These are phyloP conservation scores for Diaporthe batatas DNA, from an alignment of 2,329 filamentous ascomycete genomes.

Conservation along the genomic window DNA sequence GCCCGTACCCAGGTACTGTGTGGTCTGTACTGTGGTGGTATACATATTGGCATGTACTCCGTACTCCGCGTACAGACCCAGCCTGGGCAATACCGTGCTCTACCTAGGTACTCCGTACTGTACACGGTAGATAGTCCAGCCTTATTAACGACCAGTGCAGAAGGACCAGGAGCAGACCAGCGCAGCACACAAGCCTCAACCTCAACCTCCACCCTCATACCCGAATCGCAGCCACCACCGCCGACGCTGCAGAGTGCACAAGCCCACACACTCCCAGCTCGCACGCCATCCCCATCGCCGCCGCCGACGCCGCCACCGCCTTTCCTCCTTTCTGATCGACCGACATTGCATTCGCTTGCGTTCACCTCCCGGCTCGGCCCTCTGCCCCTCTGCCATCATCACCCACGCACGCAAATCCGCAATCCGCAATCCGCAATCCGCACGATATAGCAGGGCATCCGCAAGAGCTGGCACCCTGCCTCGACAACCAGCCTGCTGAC, in stretches of 20 bases:
- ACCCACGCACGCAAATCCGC: background rate
- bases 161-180: background rate
- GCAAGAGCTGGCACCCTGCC: background rate
- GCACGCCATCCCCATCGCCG: slow-evolving; percentile 21
- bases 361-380: background rate
- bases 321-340: slow-evolving; percentile 26
- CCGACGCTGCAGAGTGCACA: slow-evolving; percentile 19
- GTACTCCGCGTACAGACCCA: background rate
- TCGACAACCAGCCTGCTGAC: background rate
- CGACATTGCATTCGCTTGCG: background rate
- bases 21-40: too few species aligned
- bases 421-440: too few species aligned
- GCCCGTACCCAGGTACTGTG: background rate
- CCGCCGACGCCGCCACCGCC: slow-evolving; percentile 21
- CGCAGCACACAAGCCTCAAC: background rate
- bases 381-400: background rate
- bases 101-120: too few species aligned
- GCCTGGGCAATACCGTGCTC: slow-evolving; percentile 7
- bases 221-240: background rate
- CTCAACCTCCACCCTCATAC: background rate
- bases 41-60: too few species aligned
- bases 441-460: slow-evolving; percentile 1
- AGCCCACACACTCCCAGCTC: slow-evolving; percentile 6
- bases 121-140: background rate
- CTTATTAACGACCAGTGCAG: slow-evolving; percentile 16